A percentile compares a stretch with the other conserved stretches of the same genome.
Evolutionary conservation across 345 rosid genomes (phyloP).

Genomic region (Corchorus olitorius): DNA sequence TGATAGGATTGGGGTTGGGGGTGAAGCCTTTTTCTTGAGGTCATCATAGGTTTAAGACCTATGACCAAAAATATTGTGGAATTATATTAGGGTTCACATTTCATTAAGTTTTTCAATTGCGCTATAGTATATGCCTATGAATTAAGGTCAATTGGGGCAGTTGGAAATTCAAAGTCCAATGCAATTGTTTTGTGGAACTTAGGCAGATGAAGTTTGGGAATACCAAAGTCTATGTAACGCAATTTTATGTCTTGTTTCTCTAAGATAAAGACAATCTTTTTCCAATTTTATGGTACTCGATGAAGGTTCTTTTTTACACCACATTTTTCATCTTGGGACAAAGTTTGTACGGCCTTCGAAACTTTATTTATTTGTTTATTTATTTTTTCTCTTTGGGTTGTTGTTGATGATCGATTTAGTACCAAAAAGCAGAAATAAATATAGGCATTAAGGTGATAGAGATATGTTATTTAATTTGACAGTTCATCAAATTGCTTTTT

Average conservation of each 20-base stretch:
- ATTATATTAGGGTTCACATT: conserved; percentile 2
- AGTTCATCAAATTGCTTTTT: too few species aligned
- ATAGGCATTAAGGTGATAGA: too few species aligned
- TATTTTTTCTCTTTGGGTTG: too few species aligned
- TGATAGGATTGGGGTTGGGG: background rate
- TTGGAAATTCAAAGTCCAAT: conserved; percentile 7
- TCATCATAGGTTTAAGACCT: background rate
- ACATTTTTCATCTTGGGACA: background rate
- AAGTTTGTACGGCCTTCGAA: too few species aligned
- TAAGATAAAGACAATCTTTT: background rate
- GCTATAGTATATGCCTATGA: background rate
- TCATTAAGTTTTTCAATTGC: background rate
- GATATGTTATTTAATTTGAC: too few species aligned
- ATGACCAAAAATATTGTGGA: background rate
- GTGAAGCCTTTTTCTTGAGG: background rate
- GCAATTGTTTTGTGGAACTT: background rate
- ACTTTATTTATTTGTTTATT: too few species aligned
- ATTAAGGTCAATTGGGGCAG: conserved; percentile 1
- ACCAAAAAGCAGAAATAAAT: too few species aligned
- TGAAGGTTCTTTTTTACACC: background rate
- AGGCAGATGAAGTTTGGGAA: background rate
- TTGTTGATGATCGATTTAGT: too few species aligned
- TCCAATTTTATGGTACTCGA: conserved; percentile 5
- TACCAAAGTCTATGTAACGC: background rate
- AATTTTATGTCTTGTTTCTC: background rate